These are phyloP conservation scores for Neonectria faginata DNA, from an alignment of 2,329 filamentous ascomycete genomes.

Conservation along the genomic window DNA sequence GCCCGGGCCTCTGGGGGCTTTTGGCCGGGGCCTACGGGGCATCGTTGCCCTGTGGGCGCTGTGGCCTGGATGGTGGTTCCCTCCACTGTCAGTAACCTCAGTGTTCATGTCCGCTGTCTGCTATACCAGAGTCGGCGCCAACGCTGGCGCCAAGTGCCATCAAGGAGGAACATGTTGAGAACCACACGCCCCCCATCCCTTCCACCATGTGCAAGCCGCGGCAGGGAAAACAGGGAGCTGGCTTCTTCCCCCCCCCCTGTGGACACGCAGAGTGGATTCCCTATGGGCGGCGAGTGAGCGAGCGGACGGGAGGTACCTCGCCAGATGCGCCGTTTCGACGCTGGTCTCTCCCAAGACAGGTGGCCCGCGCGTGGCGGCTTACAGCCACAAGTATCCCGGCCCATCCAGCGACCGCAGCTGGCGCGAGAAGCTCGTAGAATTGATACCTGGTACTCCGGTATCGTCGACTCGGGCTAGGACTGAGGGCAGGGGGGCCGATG, in stretches of 20 bases:
- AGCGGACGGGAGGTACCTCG: conserved; percentile 14
- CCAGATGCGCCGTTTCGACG: conserved; percentile 20
- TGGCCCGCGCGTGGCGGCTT: conserved; percentile 35
- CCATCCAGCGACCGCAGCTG: conserved; percentile 29
- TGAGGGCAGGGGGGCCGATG: conserved; percentile 14
- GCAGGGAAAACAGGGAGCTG: conserved; percentile 23
- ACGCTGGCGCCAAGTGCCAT: conserved; percentile 20
- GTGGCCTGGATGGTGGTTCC: conserved; percentile 8
- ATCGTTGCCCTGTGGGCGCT: conserved; percentile 5
- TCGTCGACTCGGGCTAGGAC: conserved; percentile 10
- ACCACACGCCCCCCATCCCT: conserved; percentile 19
- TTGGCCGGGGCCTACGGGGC: conserved; percentile 15
- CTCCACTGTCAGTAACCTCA: not conserved
- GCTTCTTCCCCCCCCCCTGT: conserved; percentile 6
- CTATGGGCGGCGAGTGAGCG: conserved; percentile 11
- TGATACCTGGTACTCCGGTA: conserved; percentile 18
- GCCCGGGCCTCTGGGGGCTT: conserved; percentile 8
- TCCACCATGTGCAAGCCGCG: conserved; percentile 14
- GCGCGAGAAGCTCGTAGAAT: conserved; percentile 12
- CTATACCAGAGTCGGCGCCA: conserved; percentile 4
- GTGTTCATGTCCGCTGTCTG: not conserved
- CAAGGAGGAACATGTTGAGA: not conserved
- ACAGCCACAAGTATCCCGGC: conserved; percentile 31
- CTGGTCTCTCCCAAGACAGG: conserved; percentile 27
- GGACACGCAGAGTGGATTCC: conserved; percentile 2